These are phyloP conservation scores for Epichloe sp. DNA, from an alignment of 2,329 filamentous ascomycete species.

Conservation along the genomic window DNA sequence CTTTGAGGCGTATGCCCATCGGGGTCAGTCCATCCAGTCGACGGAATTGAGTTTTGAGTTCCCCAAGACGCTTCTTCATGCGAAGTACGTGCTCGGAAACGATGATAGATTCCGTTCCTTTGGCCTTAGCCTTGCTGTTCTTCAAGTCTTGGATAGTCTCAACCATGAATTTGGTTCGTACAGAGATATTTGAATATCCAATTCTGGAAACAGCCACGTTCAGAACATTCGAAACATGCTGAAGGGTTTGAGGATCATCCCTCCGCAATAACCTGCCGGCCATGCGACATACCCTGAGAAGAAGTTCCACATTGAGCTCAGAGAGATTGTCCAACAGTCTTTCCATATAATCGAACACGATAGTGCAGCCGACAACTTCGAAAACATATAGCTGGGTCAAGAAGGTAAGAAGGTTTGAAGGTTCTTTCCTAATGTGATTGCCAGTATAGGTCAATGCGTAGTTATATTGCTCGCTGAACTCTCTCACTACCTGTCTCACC, in stretches of 20 bases:
- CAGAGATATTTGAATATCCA: constrained; percentile 60
- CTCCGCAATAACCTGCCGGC: constrained; percentile 72
- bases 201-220: constrained; percentile 56
- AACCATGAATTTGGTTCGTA: constrained; percentile 93
- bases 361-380: constrained; percentile 66
- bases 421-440: constrained; percentile 28
- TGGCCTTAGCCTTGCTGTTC: constrained; percentile 79
- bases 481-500: constrained; percentile 62
- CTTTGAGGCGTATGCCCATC: constrained; percentile 64
- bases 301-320: constrained; percentile 77
- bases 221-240: constrained; percentile 73
- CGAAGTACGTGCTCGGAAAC: constrained; percentile 70
- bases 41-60: constrained; percentile 46
- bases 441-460: constrained; percentile 24
- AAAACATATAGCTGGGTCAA: constrained; percentile 86
- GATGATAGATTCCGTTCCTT: constrained; percentile 55
- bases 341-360: constrained; percentile 86
- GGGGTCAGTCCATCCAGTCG: constrained; percentile 65
- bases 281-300: constrained; percentile 71
- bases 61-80: constrained; percentile 79
- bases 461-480: constrained; percentile 56
- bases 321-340: constrained; percentile 61
- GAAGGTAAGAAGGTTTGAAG: constrained; percentile 66
- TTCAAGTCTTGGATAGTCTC: constrained; percentile 91
- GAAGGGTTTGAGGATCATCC: constrained; percentile 78